phyloP scores from a whole-genome alignment of 164 flowering plant genomes.

The Malania oleifera region DNA sequence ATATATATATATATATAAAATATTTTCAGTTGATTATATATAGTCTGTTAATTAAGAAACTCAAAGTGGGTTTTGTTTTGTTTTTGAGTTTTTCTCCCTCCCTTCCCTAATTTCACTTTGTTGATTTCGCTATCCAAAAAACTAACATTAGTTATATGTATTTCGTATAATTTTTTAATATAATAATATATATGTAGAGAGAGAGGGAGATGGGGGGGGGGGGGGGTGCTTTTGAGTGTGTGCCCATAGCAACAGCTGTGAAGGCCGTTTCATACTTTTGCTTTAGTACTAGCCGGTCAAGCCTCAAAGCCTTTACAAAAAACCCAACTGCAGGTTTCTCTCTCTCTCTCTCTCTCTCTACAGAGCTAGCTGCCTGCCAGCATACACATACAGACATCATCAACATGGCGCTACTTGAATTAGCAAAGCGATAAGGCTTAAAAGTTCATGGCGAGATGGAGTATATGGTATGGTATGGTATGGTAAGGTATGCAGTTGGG shows the following conservation, averaged over 20 bases:
- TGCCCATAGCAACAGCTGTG: conserved; percentile 22
- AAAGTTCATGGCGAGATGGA: too few relatives aligned
- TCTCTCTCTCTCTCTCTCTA: conserved; percentile 26
- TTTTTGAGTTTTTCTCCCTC: background rate
- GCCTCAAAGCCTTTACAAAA: conserved; percentile 6
- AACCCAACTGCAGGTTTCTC: conserved; percentile 9
- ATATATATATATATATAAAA: too few relatives aligned
- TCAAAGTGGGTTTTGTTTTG: too few relatives aligned
- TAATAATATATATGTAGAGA: background rate
- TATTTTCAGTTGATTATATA: too few relatives aligned
- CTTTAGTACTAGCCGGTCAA: conserved; percentile 24
- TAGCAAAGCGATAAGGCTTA: conserved; percentile 43
- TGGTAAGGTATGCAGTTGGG: too few relatives aligned
- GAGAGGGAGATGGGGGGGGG: conserved; percentile 1
- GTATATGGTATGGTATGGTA: background rate
- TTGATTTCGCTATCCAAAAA: too few relatives aligned
- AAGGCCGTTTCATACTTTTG: conserved; percentile 36
- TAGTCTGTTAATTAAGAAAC: too few relatives aligned
- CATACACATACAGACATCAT: too few relatives aligned
- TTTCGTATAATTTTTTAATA: background rate
- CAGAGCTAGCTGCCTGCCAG: conserved; percentile 27
- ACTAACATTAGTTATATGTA: background rate
- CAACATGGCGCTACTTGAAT: conserved; percentile 30
- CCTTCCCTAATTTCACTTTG: background rate
- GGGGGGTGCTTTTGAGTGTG: conserved; percentile 24